Evolutionary conservation across 1,284 basidiomycete genomes (phyloP), one percentile per base, ranked within the genome.

Genomic region (Ganoderma sinense): DNA sequence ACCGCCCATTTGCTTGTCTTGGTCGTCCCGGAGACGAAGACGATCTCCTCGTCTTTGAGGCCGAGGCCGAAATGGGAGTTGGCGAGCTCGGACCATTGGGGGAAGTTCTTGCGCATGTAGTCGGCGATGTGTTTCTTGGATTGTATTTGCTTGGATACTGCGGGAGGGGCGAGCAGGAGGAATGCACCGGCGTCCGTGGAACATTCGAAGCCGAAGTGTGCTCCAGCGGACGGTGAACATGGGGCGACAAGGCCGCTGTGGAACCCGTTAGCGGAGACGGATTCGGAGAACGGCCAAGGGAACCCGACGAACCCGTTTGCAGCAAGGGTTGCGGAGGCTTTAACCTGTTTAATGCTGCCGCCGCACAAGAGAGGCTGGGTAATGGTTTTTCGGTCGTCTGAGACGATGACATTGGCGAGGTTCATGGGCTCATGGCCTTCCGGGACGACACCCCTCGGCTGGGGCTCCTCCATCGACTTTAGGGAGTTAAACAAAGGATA

Each of bases 401-500:
- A 55, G 53, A 55, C 31, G 53, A 55, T 31, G 53, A 33, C 2
- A 26, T 18, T 18, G 8, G 53, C 29, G 4, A 18, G 26, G 4
- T 55, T 55, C 29, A 55, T 55, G 11, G 53, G 29, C 23, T 55
- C 26, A 31, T 45, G 41, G 2, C 31, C 43, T 2, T 33, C 41
- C 0, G 61, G 61, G 14, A 45, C 61, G 41, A 33, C 18, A 8
- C 43, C 43, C 18, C 61, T 41, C 4, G 41, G 43, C 43, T 62
- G 41, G 4, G 6, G 23, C 29, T 48, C 61, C 14, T 62, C 61
- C 14, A 8, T 5, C 20, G 26, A 13, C 43, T 48, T 45, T 29
- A 43, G 53, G 51, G 59, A 55, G 62, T 73, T 73, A 69, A 73
- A 74, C 8, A 74, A 60, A 11, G 66, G 59, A 41, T 63, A 58